Evolutionary conservation across 2,329 filamentous ascomycete species (phyloP), one percentile per base, ranked within the genome.

Genomic region (Aspergillus novoparasiticus): DNA sequence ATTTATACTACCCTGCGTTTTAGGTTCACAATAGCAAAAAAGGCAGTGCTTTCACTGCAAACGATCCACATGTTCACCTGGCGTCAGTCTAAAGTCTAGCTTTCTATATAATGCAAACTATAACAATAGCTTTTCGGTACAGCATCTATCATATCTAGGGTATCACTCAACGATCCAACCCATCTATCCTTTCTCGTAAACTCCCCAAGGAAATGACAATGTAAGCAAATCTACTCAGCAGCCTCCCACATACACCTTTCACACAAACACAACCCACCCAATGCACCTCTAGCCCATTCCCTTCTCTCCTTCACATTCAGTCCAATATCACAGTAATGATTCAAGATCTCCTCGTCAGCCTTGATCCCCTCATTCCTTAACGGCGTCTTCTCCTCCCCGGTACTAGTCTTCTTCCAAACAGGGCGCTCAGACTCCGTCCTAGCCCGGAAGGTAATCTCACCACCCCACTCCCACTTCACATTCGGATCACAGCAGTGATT

Each of bases 401-500:
- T 32, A 21, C 12, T 32, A 55, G 46, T 23, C 41, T 75, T 69
- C 61, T 64, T 71, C 78, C 78, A 80, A 58, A 74, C 70, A n/a
- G 75, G 76, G 41, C 70, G 76, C 66, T 80, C 78, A 14, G 69
- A 69, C 30, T 69, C 64, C 32, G 61, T 68, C 26, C 79, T 66
- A 14, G 74, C 78, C 21, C 73, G 69, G 69, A 79, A 79, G 3
- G 74, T 78, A 60, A 80, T 79, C 68, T 80, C 76, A 5, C 75
- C 76, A 56, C 90, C 89, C 92, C 94, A 97, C 72, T 96, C 92
- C 95, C 95, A 99, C 4, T 87, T 87, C 45, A 98, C 93, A 76
- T 97, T 97, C 10, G 95, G 95, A 74, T 97, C 89, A 79, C 95
- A 99, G 76, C 93, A 93, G 76, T 99, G 95, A 73, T 99, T 99